Evolutionary conservation across 305 asterid species (phyloP).

Genomic region (Fraxinus ornus): DNA sequence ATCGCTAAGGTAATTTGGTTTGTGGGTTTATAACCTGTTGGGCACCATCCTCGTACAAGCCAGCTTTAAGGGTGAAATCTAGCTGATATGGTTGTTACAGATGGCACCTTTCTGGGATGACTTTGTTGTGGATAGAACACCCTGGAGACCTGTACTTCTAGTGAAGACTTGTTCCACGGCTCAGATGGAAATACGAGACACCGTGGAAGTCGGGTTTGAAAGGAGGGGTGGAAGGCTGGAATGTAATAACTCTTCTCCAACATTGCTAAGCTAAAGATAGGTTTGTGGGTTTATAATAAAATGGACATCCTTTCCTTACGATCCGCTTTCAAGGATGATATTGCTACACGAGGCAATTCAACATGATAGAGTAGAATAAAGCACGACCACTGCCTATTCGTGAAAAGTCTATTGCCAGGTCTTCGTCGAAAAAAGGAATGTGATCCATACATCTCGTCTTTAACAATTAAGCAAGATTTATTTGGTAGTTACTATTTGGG

Average conservation of each 20-base stretch:
- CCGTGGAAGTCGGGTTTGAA: background rate
- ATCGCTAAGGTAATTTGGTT: background rate
- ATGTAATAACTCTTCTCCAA: background rate
- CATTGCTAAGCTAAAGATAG: background rate
- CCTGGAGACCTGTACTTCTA: background rate
- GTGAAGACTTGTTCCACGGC: background rate
- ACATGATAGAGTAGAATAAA: background rate
- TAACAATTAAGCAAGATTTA: background rate
- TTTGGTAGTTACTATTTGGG: conserved; percentile 19
- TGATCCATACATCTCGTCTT: background rate
- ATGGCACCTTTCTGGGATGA: background rate
- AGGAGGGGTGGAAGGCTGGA: background rate
- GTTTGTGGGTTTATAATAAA: background rate
- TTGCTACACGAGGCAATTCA: background rate
- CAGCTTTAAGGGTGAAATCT: background rate
- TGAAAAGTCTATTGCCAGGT: background rate
- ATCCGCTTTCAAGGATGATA: background rate
- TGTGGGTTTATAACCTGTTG: background rate
- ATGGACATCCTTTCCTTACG: background rate
- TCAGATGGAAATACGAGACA: background rate
- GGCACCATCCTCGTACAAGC: background rate
- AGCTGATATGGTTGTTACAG: background rate
- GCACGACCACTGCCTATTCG: background rate
- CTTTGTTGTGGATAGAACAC: background rate
- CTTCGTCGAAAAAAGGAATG: background rate